Conservation (phyloP, 768 basidiomycete genomes). For the Calvatia gigantea region DNA sequence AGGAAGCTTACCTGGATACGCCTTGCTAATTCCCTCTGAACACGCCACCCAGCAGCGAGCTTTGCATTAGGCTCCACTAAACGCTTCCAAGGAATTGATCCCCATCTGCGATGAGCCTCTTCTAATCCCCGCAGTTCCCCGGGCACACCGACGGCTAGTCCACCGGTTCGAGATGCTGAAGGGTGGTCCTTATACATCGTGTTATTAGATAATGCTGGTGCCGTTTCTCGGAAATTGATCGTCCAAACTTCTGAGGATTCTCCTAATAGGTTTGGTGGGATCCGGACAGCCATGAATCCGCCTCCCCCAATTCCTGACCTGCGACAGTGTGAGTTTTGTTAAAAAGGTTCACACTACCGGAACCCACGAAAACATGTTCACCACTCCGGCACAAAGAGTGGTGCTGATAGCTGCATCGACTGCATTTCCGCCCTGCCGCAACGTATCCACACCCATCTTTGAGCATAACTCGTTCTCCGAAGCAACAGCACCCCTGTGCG, state of each 20-base stretch:
- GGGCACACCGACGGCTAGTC: conserved; percentile 86
- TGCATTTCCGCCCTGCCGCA: conserved; percentile 86
- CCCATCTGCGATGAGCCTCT: conserved; percentile 82
- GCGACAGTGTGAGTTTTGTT: conserved; percentile 1
- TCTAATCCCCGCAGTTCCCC: conserved; percentile 87
- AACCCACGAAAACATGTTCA: conserved; percentile 88
- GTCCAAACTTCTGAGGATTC: conserved; percentile 58
- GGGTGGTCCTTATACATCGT: conserved; percentile 73
- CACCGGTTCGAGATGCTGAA: conserved; percentile 59
- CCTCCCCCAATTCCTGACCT: conserved; percentile 88
- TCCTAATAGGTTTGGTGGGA: conserved; percentile 49
- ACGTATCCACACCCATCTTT: conserved; percentile 70
- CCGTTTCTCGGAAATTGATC: conserved; percentile 88
- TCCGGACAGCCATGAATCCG: conserved; percentile 80
- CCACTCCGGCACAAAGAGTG: conserved; percentile 74
- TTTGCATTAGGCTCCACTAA: conserved; percentile 73
- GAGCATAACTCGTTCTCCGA: conserved; percentile 87
- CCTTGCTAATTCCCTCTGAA: conserved; percentile 71
- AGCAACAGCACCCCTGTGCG: conserved; percentile 81
- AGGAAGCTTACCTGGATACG: conserved; percentile 42
- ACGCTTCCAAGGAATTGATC: conserved; percentile 70
- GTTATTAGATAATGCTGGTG: conserved; percentile 65
- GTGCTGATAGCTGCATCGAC: conserved; percentile 84
- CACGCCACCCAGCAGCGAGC: conserved; percentile 77
- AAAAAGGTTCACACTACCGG: background rate